Evolutionary conservation across 1,139 yeast genomes (phyloP).

Genomic region (Kurtzmaniella natalensis): DNA sequence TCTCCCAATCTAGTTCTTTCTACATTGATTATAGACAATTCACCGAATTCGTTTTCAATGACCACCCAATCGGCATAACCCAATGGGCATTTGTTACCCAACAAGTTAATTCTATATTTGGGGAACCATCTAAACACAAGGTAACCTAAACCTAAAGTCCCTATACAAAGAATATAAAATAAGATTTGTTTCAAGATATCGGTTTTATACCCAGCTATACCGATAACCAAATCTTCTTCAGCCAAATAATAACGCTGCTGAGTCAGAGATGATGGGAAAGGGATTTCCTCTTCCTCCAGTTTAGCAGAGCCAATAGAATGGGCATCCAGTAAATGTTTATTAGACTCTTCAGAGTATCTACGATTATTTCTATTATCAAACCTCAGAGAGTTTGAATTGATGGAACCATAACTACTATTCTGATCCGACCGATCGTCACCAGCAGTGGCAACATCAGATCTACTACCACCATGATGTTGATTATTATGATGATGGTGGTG

Average conservation of each 20-base stretch:
- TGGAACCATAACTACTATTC: constrained; percentile 38
- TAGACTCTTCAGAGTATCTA: constrained; percentile 24
- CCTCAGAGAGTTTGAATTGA: constrained; percentile 11
- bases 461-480: constrained; percentile 13
- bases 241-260: constrained; percentile 86
- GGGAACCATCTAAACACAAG: constrained; percentile 85
- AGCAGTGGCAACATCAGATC: constrained; percentile 35
- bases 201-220: constrained; percentile 82
- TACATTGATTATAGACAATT: constrained; percentile 58
- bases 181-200: constrained; percentile 40
- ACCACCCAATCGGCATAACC: constrained; percentile 92
- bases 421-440: constrained; percentile 3
- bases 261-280: constrained; percentile 40
- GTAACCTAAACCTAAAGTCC: constrained; percentile 69
- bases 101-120: constrained; percentile 58
- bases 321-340: constrained; percentile 15
- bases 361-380: constrained; percentile 26
- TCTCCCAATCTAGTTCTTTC: constrained; percentile 60
- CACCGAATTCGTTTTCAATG: constrained; percentile 91
- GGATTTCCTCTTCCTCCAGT: constrained; percentile 35
- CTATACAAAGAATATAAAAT: constrained; percentile 53
- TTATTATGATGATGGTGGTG: background rate
- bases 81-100: constrained; percentile 64
- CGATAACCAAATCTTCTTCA: constrained; percentile 91
- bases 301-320: constrained; percentile 5